These are phyloP conservation scores for Phytophthora tentaculata DNA, from an alignment of 352 stramenopile genomes.

Conservation along the genomic window DNA sequence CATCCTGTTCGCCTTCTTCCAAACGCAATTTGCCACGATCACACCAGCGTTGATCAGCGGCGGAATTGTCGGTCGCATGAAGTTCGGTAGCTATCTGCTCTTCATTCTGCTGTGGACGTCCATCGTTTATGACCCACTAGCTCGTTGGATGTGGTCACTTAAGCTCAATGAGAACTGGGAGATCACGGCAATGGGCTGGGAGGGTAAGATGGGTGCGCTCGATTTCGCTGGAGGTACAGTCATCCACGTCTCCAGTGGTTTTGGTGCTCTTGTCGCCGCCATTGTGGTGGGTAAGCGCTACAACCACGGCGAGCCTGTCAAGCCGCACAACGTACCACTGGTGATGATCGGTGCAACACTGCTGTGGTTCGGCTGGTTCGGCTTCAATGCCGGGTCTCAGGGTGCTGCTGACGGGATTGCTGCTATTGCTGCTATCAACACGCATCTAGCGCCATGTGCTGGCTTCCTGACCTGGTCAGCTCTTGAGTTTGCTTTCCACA, in stretches of 20 bases:
- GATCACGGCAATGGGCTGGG: constrained; percentile 56
- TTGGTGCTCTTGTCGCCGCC: constrained; percentile 69
- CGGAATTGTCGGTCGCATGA: constrained; percentile 86
- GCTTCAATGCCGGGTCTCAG: constrained; percentile 79
- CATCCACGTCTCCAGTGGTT: constrained; percentile 84
- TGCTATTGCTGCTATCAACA: constrained; percentile 74
- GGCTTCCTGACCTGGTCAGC: constrained; percentile 76
- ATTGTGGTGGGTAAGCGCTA: constrained; percentile 75
- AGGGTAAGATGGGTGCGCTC: constrained; percentile 69
- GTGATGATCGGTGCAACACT: constrained; percentile 82
- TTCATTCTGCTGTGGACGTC: constrained; percentile 86
- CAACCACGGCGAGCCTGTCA: constrained; percentile 74
- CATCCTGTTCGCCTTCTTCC: constrained; percentile 81
- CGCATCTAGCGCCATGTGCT: constrained; percentile 61
- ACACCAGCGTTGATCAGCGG: constrained; percentile 77
- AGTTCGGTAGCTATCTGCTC: constrained; percentile 75
- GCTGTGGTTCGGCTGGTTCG: constrained; percentile 88
- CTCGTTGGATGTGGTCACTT: constrained; percentile 85
- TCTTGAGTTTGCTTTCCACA: constrained; percentile 59
- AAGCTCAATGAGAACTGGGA: constrained; percentile 61
- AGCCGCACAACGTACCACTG: constrained; percentile 84
- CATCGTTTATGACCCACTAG: constrained; percentile 85
- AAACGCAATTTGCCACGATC: constrained; percentile 86
- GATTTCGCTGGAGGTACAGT: constrained; percentile 88
- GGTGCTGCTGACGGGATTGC: constrained; percentile 65